Percentiles rank a stretch among this genome's conserved stretches.
Evolutionary conservation across 345 rosid species (phyloP).

Genomic region (Salix suchowensis): DNA sequence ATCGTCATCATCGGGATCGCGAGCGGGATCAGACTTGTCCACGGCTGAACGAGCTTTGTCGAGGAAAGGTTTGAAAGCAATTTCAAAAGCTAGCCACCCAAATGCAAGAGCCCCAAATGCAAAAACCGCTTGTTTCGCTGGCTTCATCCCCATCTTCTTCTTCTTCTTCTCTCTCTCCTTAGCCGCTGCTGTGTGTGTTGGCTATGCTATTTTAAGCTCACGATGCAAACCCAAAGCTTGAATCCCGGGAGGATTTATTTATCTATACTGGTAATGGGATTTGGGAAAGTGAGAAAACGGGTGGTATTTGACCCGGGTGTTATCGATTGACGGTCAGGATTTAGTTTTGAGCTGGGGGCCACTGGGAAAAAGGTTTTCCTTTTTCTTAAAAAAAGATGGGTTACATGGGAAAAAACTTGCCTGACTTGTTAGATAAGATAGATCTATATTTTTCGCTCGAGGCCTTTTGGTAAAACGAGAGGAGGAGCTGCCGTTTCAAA

Average conservation of each 20-base stretch:
- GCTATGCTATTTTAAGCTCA: not conserved
- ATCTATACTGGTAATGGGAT: not conserved
- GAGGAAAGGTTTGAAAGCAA: slow-evolving; percentile 73
- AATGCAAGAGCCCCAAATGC: slow-evolving; percentile 70
- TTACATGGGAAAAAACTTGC: no score
- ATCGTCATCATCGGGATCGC: slow-evolving; percentile 49
- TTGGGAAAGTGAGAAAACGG: not conserved
- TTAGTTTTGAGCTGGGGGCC: not conserved
- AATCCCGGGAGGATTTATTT: not conserved
- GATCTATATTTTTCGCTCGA: not conserved
- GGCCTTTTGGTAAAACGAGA: not conserved
- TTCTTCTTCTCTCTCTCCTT: not conserved
- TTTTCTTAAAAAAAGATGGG: not conserved
- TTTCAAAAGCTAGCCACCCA: slow-evolving; percentile 77
- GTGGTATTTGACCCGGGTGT: not conserved
- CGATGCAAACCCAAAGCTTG: not conserved
- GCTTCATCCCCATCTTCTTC: slow-evolving; percentile 11
- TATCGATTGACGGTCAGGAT: not conserved
- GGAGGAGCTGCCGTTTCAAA: not conserved
- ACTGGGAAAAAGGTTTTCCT: not conserved
- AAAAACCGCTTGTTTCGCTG: slow-evolving; percentile 48
- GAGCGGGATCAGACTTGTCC: slow-evolving; percentile 61
- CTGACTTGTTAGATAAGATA: not conserved
- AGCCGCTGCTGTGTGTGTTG: not conserved
- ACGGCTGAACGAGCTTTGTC: slow-evolving; percentile 56